phyloP scores from a whole-genome alignment of 495 filamentous ascomycete genomes.

The Annulohypoxylon bovei region DNA sequence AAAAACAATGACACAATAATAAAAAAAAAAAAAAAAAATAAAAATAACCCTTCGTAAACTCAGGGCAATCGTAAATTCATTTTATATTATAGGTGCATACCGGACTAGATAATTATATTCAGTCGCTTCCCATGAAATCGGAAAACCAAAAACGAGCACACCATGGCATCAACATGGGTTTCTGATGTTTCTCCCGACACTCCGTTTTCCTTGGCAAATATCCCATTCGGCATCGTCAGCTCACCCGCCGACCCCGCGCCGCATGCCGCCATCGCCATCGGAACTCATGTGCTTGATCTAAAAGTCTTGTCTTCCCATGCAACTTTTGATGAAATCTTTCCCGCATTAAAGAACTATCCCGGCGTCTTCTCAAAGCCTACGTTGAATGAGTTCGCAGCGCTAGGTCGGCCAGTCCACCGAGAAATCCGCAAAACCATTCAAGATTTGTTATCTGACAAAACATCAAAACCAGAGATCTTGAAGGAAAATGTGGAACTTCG shows the following conservation, averaged over 20 bases:
- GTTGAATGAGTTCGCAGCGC: constrained; percentile 83
- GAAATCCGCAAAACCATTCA: constrained; percentile 79
- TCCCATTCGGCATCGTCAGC: constrained; percentile 91
- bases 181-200: constrained; percentile 47
- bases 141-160: neutral
- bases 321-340: constrained; percentile 68
- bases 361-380: constrained; percentile 73
- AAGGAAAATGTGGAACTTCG: constrained; percentile 49
- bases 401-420: constrained; percentile 76
- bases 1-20: too few species aligned
- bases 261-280: constrained; percentile 81
- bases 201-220: constrained; percentile 85
- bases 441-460: constrained; percentile 70
- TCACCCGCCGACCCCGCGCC: constrained; percentile 62
- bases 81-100: too few species aligned
- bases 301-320: constrained; percentile 65
- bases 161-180: constrained; percentile 51
- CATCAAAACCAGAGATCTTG: constrained; percentile 43
- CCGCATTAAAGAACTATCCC: constrained; percentile 65
- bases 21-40: too few species aligned
- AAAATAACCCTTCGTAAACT: too few species aligned
- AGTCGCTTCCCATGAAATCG: neutral
- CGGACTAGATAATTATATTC: too few species aligned
- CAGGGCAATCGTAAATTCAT: too few species aligned
- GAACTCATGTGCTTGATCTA: constrained; percentile 80